These are phyloP conservation scores for Fusarium avenaceum DNA, from an alignment of 2,329 filamentous ascomycete species.

Conservation along the genomic window DNA sequence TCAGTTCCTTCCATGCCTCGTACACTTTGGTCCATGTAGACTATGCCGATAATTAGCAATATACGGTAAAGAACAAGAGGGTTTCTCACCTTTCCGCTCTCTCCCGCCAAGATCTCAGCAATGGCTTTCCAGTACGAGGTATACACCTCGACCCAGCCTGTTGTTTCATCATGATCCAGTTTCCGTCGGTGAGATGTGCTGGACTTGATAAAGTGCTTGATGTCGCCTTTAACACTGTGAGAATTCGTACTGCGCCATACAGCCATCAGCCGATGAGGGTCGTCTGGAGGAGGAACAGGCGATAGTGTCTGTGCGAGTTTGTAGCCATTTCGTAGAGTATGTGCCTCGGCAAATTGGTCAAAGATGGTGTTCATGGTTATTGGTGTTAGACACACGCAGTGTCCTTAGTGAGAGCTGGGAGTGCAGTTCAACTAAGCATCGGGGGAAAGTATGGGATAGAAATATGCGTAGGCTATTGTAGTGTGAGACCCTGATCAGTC, in stretches of 20 bases:
- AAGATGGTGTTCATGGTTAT: constrained; percentile 79
- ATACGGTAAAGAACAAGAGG: neutral
- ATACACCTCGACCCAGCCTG: constrained; percentile 91
- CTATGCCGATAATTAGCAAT: constrained; percentile 46
- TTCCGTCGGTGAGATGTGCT: constrained; percentile 66
- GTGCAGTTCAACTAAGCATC: constrained; percentile 1
- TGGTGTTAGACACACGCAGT: constrained; percentile 23
- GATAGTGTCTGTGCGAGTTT: constrained; percentile 80
- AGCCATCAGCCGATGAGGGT: constrained; percentile 75
- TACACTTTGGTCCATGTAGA: constrained; percentile 88
- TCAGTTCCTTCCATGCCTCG: constrained; percentile 88
- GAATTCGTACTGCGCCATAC: constrained; percentile 80
- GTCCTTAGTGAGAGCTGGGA: constrained; percentile 9
- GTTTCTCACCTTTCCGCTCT: constrained; percentile 54
- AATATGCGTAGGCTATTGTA: neutral
- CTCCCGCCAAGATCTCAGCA: constrained; percentile 75
- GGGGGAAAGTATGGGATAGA: neutral
- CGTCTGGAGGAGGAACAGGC: constrained; percentile 73
- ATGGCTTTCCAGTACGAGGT: constrained; percentile 85
- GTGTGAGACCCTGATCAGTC: neutral
- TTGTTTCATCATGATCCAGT: constrained; percentile 75
- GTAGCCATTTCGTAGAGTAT: constrained; percentile 75
- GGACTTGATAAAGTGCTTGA: constrained; percentile 79
- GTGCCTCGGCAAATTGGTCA: constrained; percentile 78
- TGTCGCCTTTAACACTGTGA: constrained; percentile 74